phyloP scores from a whole-genome alignment of 192 early-diverging fungal species.

The Borealophlyctis nickersoniae region DNA sequence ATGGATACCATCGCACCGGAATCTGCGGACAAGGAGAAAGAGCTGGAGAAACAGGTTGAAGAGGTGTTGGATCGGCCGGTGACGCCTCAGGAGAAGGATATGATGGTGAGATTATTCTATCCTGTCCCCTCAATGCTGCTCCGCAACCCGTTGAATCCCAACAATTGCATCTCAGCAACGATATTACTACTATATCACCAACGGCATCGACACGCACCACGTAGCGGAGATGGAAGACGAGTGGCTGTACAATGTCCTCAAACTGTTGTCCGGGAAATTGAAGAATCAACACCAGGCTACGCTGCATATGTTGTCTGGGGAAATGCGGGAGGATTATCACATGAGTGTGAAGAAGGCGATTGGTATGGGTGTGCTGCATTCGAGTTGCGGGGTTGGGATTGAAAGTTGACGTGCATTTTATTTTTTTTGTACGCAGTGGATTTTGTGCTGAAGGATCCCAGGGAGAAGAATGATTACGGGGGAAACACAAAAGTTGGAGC shows the following conservation, averaged over 20 bases:
- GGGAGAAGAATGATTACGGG: conserved; percentile 45
- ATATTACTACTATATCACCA: conserved; percentile 66
- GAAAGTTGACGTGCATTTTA: background rate
- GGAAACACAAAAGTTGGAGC: conserved; percentile 9
- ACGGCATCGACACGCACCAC: conserved; percentile 61
- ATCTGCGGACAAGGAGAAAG: too few relatives aligned
- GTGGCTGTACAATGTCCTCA: conserved; percentile 56
- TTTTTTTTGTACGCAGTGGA: conserved; percentile 40
- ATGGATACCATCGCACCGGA: conserved; percentile 3
- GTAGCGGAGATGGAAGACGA: conserved; percentile 62
- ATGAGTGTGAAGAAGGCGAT: conserved; percentile 68
- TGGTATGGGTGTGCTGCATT: conserved; percentile 25
- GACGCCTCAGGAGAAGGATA: conserved; percentile 38
- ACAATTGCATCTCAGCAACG: conserved; percentile 44
- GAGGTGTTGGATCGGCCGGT: background rate
- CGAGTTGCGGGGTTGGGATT: background rate
- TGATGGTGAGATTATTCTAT: conserved; percentile 27
- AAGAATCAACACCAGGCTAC: conserved; percentile 40
- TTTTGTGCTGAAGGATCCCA: conserved; percentile 63
- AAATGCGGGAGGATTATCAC: conserved; percentile 66
- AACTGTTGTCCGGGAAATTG: conserved; percentile 42
- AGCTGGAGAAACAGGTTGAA: background rate
- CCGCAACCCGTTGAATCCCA: background rate
- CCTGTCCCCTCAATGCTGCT: too few relatives aligned
- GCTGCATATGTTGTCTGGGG: conserved; percentile 40